A percentile compares a stretch with the other conserved stretches of the same genome.
phyloP scores from a whole-genome alignment of 2,329 filamentous ascomycete genomes.

The Clarireedia monteithiana region DNA sequence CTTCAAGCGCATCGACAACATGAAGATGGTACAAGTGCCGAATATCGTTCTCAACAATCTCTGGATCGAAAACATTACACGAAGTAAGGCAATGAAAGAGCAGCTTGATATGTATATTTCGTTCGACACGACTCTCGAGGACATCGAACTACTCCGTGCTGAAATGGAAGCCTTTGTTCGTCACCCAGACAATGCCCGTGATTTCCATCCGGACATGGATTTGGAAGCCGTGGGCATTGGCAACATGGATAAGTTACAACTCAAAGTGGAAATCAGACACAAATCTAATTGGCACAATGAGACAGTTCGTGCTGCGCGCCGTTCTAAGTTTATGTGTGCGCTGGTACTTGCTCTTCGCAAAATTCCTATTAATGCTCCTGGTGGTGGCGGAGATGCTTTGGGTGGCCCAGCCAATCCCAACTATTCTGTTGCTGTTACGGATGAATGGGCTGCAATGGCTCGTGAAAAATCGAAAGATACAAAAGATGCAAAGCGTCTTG shows the following conservation, averaged over 20 bases:
- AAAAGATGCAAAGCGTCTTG: slow-evolving; percentile 59
- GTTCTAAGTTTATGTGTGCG: slow-evolving; percentile 96
- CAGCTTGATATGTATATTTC: slow-evolving; percentile 66
- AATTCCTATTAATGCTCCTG: slow-evolving; percentile 78
- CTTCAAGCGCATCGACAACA: slow-evolving; percentile 72
- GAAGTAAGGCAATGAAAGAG: slow-evolving; percentile 89
- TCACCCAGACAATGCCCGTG: slow-evolving; percentile 75
- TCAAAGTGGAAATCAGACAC: slow-evolving; percentile 79
- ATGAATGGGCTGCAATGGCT: slow-evolving; percentile 56
- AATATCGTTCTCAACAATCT: slow-evolving; percentile 87
- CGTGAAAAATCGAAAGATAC: slow-evolving; percentile 50
- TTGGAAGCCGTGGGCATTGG: slow-evolving; percentile 73
- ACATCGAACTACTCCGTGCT: slow-evolving; percentile 73
- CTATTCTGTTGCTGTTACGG: slow-evolving; percentile 71
- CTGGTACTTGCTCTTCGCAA: slow-evolving; percentile 77
- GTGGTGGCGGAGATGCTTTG: slow-evolving; percentile 56
- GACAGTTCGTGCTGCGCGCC: slow-evolving; percentile 66
- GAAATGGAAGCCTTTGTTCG: slow-evolving; percentile 84
- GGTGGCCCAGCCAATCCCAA: slow-evolving; percentile 66
- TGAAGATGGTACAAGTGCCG: slow-evolving; percentile 71
- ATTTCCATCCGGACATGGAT: slow-evolving; percentile 80
- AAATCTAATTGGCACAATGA: slow-evolving; percentile 94
- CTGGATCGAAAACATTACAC: slow-evolving; percentile 93
- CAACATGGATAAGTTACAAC: slow-evolving; percentile 78
- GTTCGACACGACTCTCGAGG: slow-evolving; percentile 83